Evolutionary conservation across 768 basidiomycete species (phyloP).

Genomic region (Sistotremastrum niveocremeum): DNA sequence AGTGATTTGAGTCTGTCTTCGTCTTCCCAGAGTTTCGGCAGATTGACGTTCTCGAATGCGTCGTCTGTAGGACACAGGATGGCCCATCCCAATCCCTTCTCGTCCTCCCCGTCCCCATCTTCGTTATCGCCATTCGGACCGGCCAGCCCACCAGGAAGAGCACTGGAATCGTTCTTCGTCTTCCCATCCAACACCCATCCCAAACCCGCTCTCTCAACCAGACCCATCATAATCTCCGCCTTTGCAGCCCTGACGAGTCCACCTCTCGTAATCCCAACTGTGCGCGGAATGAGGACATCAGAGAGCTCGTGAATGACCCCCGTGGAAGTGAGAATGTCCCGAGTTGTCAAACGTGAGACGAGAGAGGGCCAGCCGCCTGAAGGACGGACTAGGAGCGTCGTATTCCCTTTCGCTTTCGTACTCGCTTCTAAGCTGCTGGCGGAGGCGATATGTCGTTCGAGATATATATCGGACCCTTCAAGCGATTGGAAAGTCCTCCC

Average conservation of each 20-base stretch:
- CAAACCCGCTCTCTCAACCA: slow-evolving; percentile 75
- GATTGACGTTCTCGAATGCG: slow-evolving; percentile 78
- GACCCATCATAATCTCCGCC: slow-evolving; percentile 74
- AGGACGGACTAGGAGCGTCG: slow-evolving; percentile 33
- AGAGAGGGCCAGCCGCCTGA: slow-evolving; percentile 74
- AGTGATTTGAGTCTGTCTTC: slow-evolving; percentile 37
- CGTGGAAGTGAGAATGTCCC: slow-evolving; percentile 68
- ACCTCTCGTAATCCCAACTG: slow-evolving; percentile 74
- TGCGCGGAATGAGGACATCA: slow-evolving; percentile 74
- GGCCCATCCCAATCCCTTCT: slow-evolving; percentile 60
- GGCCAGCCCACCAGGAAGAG: slow-evolving; percentile 8
- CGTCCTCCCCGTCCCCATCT: slow-evolving; percentile 11
- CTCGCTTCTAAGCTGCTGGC: not conserved
- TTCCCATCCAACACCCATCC: slow-evolving; percentile 88
- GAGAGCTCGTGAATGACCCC: slow-evolving; percentile 87
- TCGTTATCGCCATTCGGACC: slow-evolving; percentile 46
- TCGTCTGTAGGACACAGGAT: slow-evolving; percentile 84
- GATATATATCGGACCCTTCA: slow-evolving; percentile 70
- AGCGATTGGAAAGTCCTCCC: slow-evolving; percentile 66
- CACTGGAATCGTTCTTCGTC: no score
- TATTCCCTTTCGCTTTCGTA: slow-evolving; percentile 28
- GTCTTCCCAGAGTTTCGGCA: slow-evolving; percentile 58
- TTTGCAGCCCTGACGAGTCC: slow-evolving; percentile 85
- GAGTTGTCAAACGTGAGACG: slow-evolving; percentile 42
- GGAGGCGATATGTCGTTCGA: slow-evolving; percentile 31